A percentile compares a stretch with the other conserved stretches of the same genome.
phyloP scores from a whole-genome alignment of 495 filamentous ascomycete species.

The Bryoglossum gracile region DNA sequence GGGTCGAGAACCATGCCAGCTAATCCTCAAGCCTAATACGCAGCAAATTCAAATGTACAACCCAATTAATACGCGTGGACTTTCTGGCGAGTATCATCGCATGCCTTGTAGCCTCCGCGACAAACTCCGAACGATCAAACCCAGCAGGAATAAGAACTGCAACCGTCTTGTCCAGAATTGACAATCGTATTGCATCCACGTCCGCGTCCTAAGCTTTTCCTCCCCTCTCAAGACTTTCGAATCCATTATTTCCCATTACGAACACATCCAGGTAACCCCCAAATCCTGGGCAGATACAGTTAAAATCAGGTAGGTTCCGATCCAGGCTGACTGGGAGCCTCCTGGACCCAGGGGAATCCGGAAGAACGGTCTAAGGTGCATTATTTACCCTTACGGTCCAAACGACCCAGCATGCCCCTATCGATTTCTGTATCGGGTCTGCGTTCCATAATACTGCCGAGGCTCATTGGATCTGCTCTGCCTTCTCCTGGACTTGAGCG shows the following conservation, averaged over 20 bases:
- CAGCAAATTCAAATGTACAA: neutral
- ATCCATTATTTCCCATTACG: too few relatives aligned
- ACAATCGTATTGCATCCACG: too few relatives aligned
- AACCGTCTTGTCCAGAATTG: too few relatives aligned
- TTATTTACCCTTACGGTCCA: slow-evolving; percentile 22
- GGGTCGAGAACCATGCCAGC: slow-evolving; percentile 7
- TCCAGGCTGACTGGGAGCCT: neutral
- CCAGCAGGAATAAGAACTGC: too few relatives aligned
- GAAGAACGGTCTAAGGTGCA: neutral
- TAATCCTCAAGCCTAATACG: slow-evolving; percentile 3
- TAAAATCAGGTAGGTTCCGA: neutral
- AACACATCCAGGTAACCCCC: too few relatives aligned
- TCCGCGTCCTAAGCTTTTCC: neutral
- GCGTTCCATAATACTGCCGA: slow-evolving; percentile 28
- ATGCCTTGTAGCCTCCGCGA: too few relatives aligned
- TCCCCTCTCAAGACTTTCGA: neutral
- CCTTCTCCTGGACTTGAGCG: slow-evolving; percentile 21
- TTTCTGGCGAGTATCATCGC: too few relatives aligned
- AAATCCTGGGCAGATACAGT: neutral
- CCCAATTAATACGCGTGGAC: too few relatives aligned
- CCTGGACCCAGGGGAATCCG: neutral
- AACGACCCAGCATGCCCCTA: slow-evolving; percentile 25
- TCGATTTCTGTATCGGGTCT: slow-evolving; percentile 26
- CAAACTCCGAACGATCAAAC: too few relatives aligned
- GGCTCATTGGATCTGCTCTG: slow-evolving; percentile 24